Conservation (phyloP, 495 filamentous ascomycete genomes). For the Hypoxylon subgilvum region DNA sequence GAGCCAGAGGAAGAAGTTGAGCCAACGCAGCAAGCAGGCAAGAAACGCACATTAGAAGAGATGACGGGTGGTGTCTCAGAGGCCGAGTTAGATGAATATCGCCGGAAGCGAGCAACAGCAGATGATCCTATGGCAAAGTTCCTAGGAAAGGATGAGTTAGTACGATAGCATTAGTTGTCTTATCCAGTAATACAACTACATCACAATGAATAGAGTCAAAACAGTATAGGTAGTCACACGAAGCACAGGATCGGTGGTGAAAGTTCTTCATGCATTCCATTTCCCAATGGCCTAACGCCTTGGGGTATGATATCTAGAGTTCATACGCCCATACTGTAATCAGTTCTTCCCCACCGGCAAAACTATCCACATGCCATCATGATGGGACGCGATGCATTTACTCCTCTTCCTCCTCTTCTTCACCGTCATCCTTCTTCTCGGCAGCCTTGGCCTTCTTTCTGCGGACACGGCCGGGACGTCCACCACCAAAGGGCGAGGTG, state of each 20-base stretch:
- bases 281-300: constrained; percentile 48
- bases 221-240: constrained; percentile 21
- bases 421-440: constrained; percentile 84
- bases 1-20: constrained; percentile 42
- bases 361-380: constrained; percentile 38
- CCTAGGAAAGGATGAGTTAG: constrained; percentile 52
- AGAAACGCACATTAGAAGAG: constrained; percentile 76
- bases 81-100: constrained; percentile 82
- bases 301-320: constrained; percentile 36
- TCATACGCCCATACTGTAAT: constrained; percentile 40
- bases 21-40: constrained; percentile 39
- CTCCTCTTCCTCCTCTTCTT: constrained; percentile 90
- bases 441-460: constrained; percentile 99
- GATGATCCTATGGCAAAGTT: constrained; percentile 88
- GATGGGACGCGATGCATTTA: constrained; percentile 46
- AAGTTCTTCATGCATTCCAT: constrained; percentile 47
- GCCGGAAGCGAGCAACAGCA: constrained; percentile 68
- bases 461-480: constrained; percentile 91
- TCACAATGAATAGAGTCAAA: constrained; percentile 7
- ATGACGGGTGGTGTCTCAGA: constrained; percentile 78
- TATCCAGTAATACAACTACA: background rate
- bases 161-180: constrained; percentile 23
- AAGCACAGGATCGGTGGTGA: constrained; percentile 38
- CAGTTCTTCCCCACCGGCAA: constrained; percentile 51
- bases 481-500: constrained; percentile 95